A percentile compares a stretch with the other conserved stretches of the same genome.
These are phyloP conservation scores for Anthracocystis walkeri DNA, from an alignment of 1,284 basidiomycete genomes.

Conservation along the genomic window DNA sequence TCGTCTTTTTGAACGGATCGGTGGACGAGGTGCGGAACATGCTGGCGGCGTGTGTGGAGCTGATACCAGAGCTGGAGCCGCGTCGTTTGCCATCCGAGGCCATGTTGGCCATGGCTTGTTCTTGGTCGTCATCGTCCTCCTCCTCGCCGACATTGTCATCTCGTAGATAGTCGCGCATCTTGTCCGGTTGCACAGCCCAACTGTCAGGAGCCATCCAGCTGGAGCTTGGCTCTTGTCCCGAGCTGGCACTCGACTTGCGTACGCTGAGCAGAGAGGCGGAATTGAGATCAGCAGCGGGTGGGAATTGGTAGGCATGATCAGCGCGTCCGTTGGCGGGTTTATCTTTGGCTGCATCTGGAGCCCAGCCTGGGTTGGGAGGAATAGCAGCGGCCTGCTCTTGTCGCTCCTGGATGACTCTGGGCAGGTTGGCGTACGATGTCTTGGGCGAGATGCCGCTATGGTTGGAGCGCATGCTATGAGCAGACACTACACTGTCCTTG, in stretches of 20 bases:
- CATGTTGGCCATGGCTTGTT: conserved; percentile 19
- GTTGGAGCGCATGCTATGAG: conserved; percentile 45
- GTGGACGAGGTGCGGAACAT: conserved; percentile 43
- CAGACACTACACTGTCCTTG: conserved; percentile 51
- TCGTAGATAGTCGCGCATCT: conserved; percentile 48
- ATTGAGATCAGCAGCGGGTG: conserved; percentile 25
- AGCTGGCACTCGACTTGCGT: conserved; percentile 56
- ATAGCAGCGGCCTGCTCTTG: conserved; percentile 7
- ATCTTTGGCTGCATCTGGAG: conserved; percentile 17
- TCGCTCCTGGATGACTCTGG: conserved; percentile 25
- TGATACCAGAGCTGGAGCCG: conserved; percentile 41
- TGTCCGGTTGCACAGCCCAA: conserved; percentile 67
- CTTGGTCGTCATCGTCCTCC: conserved; percentile 52
- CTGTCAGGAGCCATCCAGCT: conserved; percentile 68
- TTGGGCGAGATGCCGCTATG: conserved; percentile 63
- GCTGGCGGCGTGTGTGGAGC: conserved; percentile 36
- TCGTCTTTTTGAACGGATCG: conserved; percentile 36
- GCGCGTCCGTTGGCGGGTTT: conserved; percentile 32
- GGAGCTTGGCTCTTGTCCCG: conserved; percentile 53
- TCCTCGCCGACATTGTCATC: conserved; percentile 58
- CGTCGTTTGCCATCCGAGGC: conserved; percentile 27
- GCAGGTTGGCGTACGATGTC: conserved; percentile 53
- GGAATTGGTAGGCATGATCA: conserved; percentile 52
- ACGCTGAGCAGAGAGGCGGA: conserved; percentile 24
- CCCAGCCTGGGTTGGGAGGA: conserved; percentile 19